Evolutionary conservation across 257 asterid species (phyloP), one percentile per base, ranked within the genome.

Genomic region (Przewalskia tangutica): DNA sequence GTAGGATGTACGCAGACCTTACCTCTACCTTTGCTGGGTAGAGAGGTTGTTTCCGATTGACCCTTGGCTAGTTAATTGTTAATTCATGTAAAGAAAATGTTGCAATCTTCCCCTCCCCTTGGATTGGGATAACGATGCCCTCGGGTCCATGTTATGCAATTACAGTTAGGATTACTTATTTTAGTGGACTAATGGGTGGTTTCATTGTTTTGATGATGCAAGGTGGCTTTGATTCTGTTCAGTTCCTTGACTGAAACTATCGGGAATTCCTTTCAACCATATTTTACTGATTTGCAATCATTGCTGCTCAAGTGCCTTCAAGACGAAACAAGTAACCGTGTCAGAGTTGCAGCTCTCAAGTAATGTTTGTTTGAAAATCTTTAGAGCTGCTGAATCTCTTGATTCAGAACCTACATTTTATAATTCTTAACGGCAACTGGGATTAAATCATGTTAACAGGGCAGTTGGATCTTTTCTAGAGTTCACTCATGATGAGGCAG

Each of bases 181-280:
- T 77, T 23, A 48, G 16, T 64, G 59, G 78, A 79, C 86, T 83
- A 82, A 83, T 73, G 13, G 44, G 54, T 66, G 46, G 81, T 63
- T 87, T 84, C 73, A 79, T 79, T 88, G 79, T 56, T 83, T 67
- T 50, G 79, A 17, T 87, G 85, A 77, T 81, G 80, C 86, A 84
- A 96, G 99, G 99, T 96, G 86, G 98, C 98, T 10, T 90, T 96
- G 92, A 92, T 96, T 88, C 97, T 96, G 77, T 96, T 96, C 91
- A 96, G 98, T 94, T 96, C 99, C 84, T 89, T 94, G 88, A 96
- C 98, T n/a, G 99, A 94, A 89, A 96, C 99, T 79, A 93, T 94
- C 20, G 98, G 98, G 88, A 90, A 84, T 81, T 94, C 98, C 54
- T 96, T 96, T 89, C 94, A 85, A 75, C 99, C 98, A 36, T 90